Base-by-base conservation (phyloP, 345 rosid genomes). In the Euphorbia pulcherrima region DNA sequence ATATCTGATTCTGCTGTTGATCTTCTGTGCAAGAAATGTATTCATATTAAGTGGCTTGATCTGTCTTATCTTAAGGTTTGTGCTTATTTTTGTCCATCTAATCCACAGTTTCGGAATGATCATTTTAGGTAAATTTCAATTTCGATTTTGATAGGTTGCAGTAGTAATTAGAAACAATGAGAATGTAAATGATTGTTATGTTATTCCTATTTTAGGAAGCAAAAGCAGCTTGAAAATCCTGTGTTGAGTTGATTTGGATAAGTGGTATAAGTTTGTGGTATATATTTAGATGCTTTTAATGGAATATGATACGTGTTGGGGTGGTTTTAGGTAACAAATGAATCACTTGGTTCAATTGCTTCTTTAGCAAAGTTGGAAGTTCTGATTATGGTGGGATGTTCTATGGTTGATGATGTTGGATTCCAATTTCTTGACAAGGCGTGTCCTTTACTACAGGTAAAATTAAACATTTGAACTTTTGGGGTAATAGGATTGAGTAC, bases 51-150 rank as follows among this genome's bases (percentile, higher is more conserved):
- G 72, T 73, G 72, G 69, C 92, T 90, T 48, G 96, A 93, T 67
- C 64, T 90, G 59, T 93, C 98, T 13, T 89, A 87, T 77, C 92
- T 93, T 44, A 86, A 90, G 96, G 98, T 93, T 75, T 51, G 78
- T 70, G 40, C 8, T 0, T 35, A 41, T 40, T 2, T n/a, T 56
- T n/a, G 8, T 52, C 11, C 5, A 26, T n/a, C 24, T 61, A n/a
- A 11, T 58, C 20, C 20, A 28, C n/a, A 39, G 13, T 40, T 13
- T 4, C 24, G 48, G 18, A 56, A 10, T 37, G 8, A 44, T 26
- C 44, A 39, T 39, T 39, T 39, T 6, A 39, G 44, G 44, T 39
- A 9, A 39, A 9, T 55, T 13, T 50, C 20, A 5, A 50, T 3
- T 8, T n/a, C 24, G 8, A 50, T 7, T 26, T 55, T 26, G 28